Evolutionary conservation across 805 yeast genomes (phyloP).

Genomic region (Wickerhamomyces queroliae): DNA sequence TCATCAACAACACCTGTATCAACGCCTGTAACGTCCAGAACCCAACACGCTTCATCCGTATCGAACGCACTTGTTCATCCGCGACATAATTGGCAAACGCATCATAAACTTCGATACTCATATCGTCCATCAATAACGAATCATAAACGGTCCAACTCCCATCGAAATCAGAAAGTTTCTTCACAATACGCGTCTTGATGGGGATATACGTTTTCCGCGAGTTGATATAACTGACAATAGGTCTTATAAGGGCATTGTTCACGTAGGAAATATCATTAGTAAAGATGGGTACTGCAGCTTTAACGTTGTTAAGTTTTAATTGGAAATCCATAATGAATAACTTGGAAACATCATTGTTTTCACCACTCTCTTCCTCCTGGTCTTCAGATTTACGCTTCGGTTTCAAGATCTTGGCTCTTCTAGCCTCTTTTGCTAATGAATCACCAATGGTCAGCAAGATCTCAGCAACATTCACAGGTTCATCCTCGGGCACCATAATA

Average conservation of each 20-base stretch:
- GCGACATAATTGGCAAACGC: constrained; percentile 85
- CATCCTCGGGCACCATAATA: constrained; percentile 69
- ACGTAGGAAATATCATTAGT: constrained; percentile 85
- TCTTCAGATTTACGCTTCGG: constrained; percentile 4
- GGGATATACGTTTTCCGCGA: constrained; percentile 87
- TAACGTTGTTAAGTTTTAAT: constrained; percentile 74
- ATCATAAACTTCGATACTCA: constrained; percentile 83
- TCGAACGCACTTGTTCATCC: constrained; percentile 72
- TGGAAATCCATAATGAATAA: constrained; percentile 76
- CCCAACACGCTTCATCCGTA: constrained; percentile 76
- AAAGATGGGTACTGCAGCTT: constrained; percentile 85
- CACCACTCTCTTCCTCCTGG: constrained; percentile 15
- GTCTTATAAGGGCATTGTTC: constrained; percentile 87
- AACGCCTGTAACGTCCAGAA: constrained; percentile 89
- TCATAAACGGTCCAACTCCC: constrained; percentile 98
- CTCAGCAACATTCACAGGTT: constrained; percentile 42
- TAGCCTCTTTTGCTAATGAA: constrained; percentile 43
- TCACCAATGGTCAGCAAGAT: constrained; percentile 43
- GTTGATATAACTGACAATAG: constrained; percentile 93
- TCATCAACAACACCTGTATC: constrained; percentile 75
- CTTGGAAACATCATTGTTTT: constrained; percentile 34
- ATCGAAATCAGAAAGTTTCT: constrained; percentile 75
- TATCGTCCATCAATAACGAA: constrained; percentile 83
- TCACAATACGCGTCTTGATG: constrained; percentile 74
- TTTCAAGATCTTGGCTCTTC: constrained; percentile 25